Percentiles rank a stretch among this genome's conserved stretches.
phyloP scores from a whole-genome alignment of 345 rosid genomes.

The Acer campestre region DNA sequence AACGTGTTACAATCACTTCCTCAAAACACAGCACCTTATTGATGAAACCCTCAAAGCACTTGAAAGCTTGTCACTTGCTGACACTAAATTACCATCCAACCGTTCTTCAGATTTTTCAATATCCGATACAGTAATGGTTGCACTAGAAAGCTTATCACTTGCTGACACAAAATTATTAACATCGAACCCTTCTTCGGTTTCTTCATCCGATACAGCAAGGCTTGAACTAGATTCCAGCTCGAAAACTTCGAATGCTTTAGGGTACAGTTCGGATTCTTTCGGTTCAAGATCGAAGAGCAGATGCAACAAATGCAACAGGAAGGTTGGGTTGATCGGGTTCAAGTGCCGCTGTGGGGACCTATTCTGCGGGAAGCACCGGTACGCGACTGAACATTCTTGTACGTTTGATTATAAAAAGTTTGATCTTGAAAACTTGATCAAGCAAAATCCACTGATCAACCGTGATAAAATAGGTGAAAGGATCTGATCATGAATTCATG shows the following conservation, averaged over 20 bases:
- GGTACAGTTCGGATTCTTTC: background rate
- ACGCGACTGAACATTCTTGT: conserved; percentile 32
- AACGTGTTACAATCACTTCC: background rate
- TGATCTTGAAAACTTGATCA: conserved; percentile 13
- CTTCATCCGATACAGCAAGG: background rate
- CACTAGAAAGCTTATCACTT: background rate
- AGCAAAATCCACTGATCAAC: conserved; percentile 11
- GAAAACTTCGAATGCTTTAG: background rate
- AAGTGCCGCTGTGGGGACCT: conserved; percentile 32
- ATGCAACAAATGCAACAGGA: conserved; percentile 27
- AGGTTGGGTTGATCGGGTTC: conserved; percentile 28
- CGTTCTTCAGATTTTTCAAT: no score
- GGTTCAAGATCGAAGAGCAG: background rate
- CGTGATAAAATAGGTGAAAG: conserved; percentile 20
- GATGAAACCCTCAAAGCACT: no score
- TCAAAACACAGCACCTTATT: no score
- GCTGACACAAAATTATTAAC: background rate
- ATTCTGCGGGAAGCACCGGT: conserved; percentile 37
- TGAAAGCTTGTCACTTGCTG: no score
- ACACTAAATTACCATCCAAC: no score
- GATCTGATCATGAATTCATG: background rate
- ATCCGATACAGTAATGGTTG: no score
- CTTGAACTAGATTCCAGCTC: background rate
- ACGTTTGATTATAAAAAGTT: conserved; percentile 23
- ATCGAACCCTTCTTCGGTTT: background rate